Conservation (phyloP, 176 grass and related monocot genomes). For the Aegilops umbellulata region DNA sequence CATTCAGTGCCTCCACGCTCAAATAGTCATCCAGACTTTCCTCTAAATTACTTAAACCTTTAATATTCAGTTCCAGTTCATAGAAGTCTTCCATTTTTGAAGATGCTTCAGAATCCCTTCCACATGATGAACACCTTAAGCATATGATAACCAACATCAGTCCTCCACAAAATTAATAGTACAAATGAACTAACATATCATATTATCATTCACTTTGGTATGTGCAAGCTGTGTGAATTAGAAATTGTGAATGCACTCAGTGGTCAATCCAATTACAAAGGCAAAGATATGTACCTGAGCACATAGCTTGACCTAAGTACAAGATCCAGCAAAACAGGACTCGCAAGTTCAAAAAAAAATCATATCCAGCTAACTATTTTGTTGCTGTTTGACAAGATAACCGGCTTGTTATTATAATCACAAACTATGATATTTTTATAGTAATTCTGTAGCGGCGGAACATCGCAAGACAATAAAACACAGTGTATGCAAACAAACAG, state of each 20-base stretch:
- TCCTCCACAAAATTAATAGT: slow-evolving; percentile 22
- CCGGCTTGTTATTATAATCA: background rate
- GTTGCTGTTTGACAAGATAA: slow-evolving; percentile 21
- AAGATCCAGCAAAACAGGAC: slow-evolving; percentile 8
- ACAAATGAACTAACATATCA: slow-evolving; percentile 10
- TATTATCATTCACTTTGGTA: background rate
- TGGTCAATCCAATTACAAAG: slow-evolving; percentile 17
- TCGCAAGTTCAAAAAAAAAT: background rate
- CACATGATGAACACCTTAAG: slow-evolving; percentile 84
- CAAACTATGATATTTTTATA: background rate
- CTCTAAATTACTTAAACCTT: slow-evolving; percentile 86
- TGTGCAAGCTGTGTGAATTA: background rate
- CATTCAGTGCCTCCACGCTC: slow-evolving; percentile 76
- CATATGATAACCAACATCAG: slow-evolving; percentile 30
- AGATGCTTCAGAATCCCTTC: slow-evolving; percentile 91
- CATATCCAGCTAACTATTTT: background rate
- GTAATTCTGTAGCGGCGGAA: background rate
- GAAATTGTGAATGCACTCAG: slow-evolving; percentile 5
- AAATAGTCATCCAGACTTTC: slow-evolving; percentile 95
- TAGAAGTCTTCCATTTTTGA: slow-evolving; percentile 99
- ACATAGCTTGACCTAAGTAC: slow-evolving; percentile 12
- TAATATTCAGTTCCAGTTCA: slow-evolving; percentile 97
- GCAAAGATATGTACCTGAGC: background rate
- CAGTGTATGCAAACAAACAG: background rate
- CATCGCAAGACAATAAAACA: background rate